These are phyloP conservation scores for Torulaspora indica DNA, from an alignment of 805 yeast species.

Conservation along the genomic window DNA sequence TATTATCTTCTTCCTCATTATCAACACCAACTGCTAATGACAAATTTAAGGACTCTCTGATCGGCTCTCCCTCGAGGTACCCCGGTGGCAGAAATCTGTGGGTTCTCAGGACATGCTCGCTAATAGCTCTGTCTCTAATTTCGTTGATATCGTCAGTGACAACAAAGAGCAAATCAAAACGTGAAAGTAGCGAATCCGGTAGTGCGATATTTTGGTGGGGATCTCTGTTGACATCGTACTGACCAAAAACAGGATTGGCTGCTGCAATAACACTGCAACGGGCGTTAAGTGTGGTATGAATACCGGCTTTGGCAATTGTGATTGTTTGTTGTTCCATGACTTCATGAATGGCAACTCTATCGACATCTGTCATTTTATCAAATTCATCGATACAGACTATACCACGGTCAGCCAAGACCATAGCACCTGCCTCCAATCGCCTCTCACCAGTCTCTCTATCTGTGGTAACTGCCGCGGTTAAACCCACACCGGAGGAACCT, in stretches of 20 bases:
- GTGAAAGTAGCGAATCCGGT: constrained; percentile 92
- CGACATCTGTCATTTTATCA: constrained; percentile 95
- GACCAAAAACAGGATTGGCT: constrained; percentile 96
- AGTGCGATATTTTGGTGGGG: constrained; percentile 95
- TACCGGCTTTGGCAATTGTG: constrained; percentile 96
- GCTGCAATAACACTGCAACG: constrained; percentile 97
- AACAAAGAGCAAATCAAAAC: constrained; percentile 91
- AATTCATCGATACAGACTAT: constrained; percentile 98
- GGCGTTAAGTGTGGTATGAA: constrained; percentile 92
- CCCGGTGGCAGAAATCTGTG: constrained; percentile 89
- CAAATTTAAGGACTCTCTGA: constrained; percentile 67
- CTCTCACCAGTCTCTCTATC: constrained; percentile 97
- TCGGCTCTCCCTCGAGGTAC: constrained; percentile 86
- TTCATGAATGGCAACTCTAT: constrained; percentile 97
- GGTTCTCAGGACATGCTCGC: constrained; percentile 92
- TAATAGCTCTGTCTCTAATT: constrained; percentile 73
- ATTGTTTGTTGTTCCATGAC: constrained; percentile 99
- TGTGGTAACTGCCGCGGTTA: constrained; percentile 95
- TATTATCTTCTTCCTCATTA: constrained; percentile 38
- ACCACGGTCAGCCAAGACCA: constrained; percentile 97
- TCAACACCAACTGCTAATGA: constrained; percentile 78
- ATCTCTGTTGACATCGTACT: constrained; percentile 90
- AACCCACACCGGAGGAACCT: constrained; percentile 99
- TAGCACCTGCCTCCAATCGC: constrained; percentile 96
- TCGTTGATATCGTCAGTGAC: constrained; percentile 94